Evolutionary conservation across 2,329 filamentous ascomycete genomes (phyloP), one percentile per base, ranked within the genome.

Genomic region (Dactylellina parvicollis): DNA sequence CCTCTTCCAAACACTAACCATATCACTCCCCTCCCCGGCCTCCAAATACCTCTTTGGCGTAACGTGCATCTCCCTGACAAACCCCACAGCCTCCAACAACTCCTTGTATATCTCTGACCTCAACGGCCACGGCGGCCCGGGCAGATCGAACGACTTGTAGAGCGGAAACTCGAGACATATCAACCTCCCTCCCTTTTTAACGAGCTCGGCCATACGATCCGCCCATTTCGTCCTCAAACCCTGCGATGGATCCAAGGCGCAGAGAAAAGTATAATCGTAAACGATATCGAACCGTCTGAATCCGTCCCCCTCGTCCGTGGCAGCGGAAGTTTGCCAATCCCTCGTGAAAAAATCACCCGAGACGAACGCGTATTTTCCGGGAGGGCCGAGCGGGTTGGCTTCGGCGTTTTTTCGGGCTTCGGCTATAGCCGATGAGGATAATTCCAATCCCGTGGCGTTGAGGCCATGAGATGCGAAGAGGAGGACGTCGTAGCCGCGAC

Each of bases 401-500:
- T 75, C 49, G 12, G 60, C 73, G 36, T 66, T 60, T 32, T 66
- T 26, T 24, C 44, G 50, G 3, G 76, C 75, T 30, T 62, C 50
- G 20, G 81, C 78, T 2, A 84, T 70, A 1, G 83, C 87, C 16
- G 81, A 82, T 7, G 82, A 78, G 46, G 88, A 88, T 62, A 86
- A 85, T 79, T 96, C 92, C 1, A 96, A 81, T 0, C 91, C 92
- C 77, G 87, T 88, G 0, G 88, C 87, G 80, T 96, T 89, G 79
- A 91, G 95, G 0, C 92, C 92, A 78, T 89, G 87, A 8, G 87
- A 86, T 54, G 88, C 86, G 46, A 96, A 84, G 36, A 96, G 83
- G 8, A 92, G 83, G 1, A 92, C 90, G 81, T 96, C 92, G 78
- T 95, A 90, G 3, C 92, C 92, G 49, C 86, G 86, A 0, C 92